phyloP scores from a whole-genome alignment of 345 rosid species.

The Microcos paniculata region DNA sequence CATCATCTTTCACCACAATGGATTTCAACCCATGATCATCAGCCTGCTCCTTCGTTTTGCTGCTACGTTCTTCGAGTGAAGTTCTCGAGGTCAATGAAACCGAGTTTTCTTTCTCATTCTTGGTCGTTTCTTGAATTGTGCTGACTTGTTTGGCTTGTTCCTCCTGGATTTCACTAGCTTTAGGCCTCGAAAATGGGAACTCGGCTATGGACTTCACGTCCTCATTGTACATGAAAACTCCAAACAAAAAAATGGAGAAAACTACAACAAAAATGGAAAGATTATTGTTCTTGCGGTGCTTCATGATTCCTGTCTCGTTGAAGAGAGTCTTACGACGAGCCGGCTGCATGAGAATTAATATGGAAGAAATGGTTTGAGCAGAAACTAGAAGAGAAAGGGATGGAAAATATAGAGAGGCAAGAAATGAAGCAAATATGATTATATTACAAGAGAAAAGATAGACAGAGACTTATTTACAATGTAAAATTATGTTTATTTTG shows the following conservation, averaged over 20 bases:
- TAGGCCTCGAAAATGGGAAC: constrained; percentile 73
- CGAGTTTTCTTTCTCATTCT: constrained; percentile 22
- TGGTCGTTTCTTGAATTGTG: constrained; percentile 37
- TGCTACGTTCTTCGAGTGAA: constrained; percentile 18
- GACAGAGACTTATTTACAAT: not conserved
- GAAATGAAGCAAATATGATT: constrained; percentile 18
- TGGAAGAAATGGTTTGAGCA: not conserved
- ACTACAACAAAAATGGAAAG: constrained; percentile 61
- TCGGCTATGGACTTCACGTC: constrained; percentile 65
- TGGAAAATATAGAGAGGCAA: constrained; percentile 30
- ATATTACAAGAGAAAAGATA: constrained; percentile 4
- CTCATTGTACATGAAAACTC: constrained; percentile 64
- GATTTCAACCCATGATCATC: constrained; percentile 22
- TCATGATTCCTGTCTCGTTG: constrained; percentile 52
- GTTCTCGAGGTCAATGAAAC: constrained; percentile 32
- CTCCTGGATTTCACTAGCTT: constrained; percentile 39
- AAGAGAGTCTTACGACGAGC: constrained; percentile 38
- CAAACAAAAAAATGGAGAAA: constrained; percentile 61
- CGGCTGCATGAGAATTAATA: constrained; percentile 39
- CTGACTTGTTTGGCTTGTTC: constrained; percentile 16
- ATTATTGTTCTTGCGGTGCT: constrained; percentile 60
- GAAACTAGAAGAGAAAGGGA: constrained; percentile 16
- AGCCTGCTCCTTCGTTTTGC: not conserved
- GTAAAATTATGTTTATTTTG: constrained; percentile 1
- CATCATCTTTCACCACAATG: constrained; percentile 28